A percentile compares a stretch with the other conserved stretches of the same genome.
Conservation (phyloP, 768 basidiomycete species). For the Lanmaoa rubissima region DNA sequence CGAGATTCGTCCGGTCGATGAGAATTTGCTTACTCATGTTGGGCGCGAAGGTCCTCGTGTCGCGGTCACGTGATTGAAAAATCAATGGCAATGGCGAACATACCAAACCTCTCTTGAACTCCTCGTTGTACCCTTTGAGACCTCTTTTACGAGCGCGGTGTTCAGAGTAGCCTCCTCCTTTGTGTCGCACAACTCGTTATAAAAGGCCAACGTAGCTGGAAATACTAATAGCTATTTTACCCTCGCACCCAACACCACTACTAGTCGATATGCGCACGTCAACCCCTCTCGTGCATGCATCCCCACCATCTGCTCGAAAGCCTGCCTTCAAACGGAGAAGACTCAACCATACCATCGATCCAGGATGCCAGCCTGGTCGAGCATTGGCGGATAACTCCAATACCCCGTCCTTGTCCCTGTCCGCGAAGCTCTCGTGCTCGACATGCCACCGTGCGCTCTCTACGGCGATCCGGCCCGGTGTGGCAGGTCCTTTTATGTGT, state of each 20-base stretch:
- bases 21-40: not conserved
- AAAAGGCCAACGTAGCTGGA: not conserved
- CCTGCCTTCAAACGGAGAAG: conserved; percentile 26
- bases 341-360: conserved; percentile 18
- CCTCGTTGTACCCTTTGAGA: not conserved
- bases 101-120: not conserved
- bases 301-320: conserved; percentile 17
- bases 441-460: conserved; percentile 31
- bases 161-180: not conserved
- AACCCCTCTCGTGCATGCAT: conserved; percentile 8
- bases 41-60: conserved; percentile 18
- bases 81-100: conserved; percentile 13
- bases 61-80: conserved; percentile 28
- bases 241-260: not conserved
- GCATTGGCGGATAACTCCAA: conserved; percentile 23
- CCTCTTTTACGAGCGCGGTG: not conserved
- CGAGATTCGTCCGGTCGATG: not conserved
- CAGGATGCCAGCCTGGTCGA: conserved; percentile 14
- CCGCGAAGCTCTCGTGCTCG: conserved; percentile 26
- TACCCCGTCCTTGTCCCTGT: not conserved
- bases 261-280: conserved; percentile 20
- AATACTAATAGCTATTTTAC: not conserved
- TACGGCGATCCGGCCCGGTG: conserved; percentile 14
- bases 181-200: not conserved
- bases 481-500: conserved; percentile 12